Conservation (phyloP, 2,329 filamentous ascomycete species). For the Hymenoscyphus infarciens region DNA sequence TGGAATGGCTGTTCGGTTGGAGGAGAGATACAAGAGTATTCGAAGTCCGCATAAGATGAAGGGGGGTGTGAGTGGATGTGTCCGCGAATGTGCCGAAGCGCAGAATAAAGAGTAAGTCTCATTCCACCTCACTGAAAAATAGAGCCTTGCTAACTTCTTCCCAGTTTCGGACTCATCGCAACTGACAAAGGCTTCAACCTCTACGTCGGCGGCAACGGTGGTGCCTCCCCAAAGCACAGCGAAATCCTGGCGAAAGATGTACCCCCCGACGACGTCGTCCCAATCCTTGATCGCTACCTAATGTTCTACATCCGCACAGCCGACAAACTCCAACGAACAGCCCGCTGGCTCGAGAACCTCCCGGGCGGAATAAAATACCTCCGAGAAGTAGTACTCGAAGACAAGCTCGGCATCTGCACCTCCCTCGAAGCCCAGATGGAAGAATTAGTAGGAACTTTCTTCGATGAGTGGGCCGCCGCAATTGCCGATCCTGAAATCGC, state of each 20-base stretch:
- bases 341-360: slow-evolving; percentile 79
- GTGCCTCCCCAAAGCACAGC: slow-evolving; percentile 77
- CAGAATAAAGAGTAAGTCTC: slow-evolving; percentile 77
- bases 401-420: slow-evolving; percentile 80
- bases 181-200: slow-evolving; percentile 93
- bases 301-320: slow-evolving; percentile 94
- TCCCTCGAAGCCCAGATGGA: slow-evolving; percentile 86
- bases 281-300: slow-evolving; percentile 82
- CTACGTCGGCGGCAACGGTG: slow-evolving; percentile 85
- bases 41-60: slow-evolving; percentile 89
- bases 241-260: slow-evolving; percentile 86
- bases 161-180: slow-evolving; percentile 80
- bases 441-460: slow-evolving; percentile 76
- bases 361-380: slow-evolving; percentile 83
- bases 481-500: slow-evolving; percentile 65
- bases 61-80: slow-evolving; percentile 83
- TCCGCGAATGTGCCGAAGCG: slow-evolving; percentile 89
- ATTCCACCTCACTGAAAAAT: background rate
- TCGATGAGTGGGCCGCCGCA: slow-evolving; percentile 89
- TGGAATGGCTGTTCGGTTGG: slow-evolving; percentile 81
- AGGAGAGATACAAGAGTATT: slow-evolving; percentile 90
- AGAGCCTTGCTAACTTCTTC: background rate
- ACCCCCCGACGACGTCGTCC: slow-evolving; percentile 73
- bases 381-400: slow-evolving; percentile 75
- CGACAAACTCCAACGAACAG: slow-evolving; percentile 84